Conservation (phyloP, 2,329 filamentous ascomycete species). For the Talaromyces sp. region DNA sequence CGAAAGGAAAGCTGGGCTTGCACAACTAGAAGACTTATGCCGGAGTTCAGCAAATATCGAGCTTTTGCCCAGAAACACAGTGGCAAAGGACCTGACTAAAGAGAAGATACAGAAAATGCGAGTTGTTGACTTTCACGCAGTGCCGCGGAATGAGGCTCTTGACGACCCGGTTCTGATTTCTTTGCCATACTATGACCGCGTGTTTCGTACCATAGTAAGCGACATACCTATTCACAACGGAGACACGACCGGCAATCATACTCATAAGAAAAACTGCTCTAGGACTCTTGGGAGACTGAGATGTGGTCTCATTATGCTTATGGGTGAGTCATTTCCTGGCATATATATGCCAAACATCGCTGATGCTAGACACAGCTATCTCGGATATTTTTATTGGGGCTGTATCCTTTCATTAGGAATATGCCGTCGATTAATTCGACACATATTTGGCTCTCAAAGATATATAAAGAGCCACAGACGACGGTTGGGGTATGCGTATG, state of each 20-base stretch:
- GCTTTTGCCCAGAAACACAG: not conserved
- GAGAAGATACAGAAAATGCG: not conserved
- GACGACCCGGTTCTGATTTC: not conserved
- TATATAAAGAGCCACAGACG: not conserved
- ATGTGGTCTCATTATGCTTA: not conserved
- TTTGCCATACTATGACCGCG: not conserved
- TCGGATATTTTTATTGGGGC: constrained; percentile 42
- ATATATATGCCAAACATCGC: not conserved
- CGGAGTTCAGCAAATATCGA: not conserved
- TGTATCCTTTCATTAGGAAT: constrained; percentile 35
- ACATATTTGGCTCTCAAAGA: constrained; percentile 17
- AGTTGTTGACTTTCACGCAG: not conserved
- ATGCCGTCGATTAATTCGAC: constrained; percentile 28
- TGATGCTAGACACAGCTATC: constrained; percentile 22
- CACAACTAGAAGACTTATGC: not conserved
- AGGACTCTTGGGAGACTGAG: not conserved
- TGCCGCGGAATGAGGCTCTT: not conserved
- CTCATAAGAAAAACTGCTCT: not conserved
- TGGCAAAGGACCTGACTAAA: not conserved
- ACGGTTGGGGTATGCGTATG: not conserved
- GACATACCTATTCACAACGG: not conserved
- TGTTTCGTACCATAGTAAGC: not conserved
- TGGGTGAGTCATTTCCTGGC: not conserved
- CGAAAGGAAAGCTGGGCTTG: not conserved
- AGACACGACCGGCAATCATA: not conserved